These are phyloP conservation scores for Amanita thiersii DNA, from an alignment of 768 basidiomycete species.

Conservation along the genomic window DNA sequence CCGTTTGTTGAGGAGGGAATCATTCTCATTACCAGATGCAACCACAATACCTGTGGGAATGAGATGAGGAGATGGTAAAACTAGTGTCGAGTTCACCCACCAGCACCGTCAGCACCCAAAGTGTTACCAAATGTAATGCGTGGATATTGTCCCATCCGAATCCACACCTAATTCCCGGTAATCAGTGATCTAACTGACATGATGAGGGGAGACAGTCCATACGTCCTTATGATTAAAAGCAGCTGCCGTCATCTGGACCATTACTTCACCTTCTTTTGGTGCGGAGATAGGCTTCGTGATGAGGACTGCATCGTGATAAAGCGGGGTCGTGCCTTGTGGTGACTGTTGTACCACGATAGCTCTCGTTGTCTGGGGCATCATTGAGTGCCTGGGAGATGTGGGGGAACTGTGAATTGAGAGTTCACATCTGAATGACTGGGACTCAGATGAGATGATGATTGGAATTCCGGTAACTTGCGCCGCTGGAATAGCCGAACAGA, in stretches of 20 bases:
- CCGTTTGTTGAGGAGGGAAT: conserved; percentile 50
- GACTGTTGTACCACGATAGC: conserved; percentile 42
- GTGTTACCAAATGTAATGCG: conserved; percentile 49
- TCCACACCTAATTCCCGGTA: conserved; percentile 52
- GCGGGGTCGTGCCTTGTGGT: conserved; percentile 25
- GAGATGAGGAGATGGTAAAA: not conserved
- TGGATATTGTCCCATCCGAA: conserved; percentile 62
- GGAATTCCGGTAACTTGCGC: too few species aligned
- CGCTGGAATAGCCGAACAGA: too few species aligned
- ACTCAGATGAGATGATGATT: too few species aligned
- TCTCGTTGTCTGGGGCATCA: too few species aligned
- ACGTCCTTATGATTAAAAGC: conserved; percentile 78
- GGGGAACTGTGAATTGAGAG: too few species aligned
- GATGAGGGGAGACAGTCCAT: conserved; percentile 17
- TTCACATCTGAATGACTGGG: too few species aligned
- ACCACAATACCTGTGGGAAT: conserved; percentile 47
- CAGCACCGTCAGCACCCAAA: conserved; percentile 70
- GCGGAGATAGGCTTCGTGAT: conserved; percentile 40
- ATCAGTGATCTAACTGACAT: not conserved
- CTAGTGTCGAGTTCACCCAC: conserved; percentile 24
- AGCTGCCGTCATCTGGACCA: conserved; percentile 61
- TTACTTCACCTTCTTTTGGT: conserved; percentile 48
- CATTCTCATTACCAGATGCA: conserved; percentile 42
- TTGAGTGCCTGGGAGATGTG: too few species aligned
- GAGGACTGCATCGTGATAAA: conserved; percentile 51